phyloP scores from a whole-genome alignment of 2,329 filamentous ascomycete genomes.

The Aspergillus ruber region DNA sequence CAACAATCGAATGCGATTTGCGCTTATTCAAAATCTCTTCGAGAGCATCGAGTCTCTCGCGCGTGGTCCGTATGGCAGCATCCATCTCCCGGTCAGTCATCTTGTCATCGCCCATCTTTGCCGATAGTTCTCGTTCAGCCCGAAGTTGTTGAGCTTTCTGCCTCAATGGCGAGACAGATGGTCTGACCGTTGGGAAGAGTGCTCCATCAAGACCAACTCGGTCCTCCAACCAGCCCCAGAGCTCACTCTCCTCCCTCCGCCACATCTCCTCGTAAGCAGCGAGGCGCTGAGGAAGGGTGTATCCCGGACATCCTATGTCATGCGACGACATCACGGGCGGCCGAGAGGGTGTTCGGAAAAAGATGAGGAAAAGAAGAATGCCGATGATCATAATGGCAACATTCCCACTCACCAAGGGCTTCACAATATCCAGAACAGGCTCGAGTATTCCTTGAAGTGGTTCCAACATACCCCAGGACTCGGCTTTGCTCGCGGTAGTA shows the following conservation, averaged over 20 bases:
- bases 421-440: constrained; percentile 62
- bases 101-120: constrained; percentile 55
- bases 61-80: constrained; percentile 76
- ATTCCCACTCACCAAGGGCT: constrained; percentile 67
- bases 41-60: constrained; percentile 72
- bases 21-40: constrained; percentile 64
- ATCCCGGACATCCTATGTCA: constrained; percentile 33
- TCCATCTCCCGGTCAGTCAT: constrained; percentile 70
- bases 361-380: constrained; percentile 65
- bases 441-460: constrained; percentile 64
- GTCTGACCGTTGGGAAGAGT: constrained; percentile 27
- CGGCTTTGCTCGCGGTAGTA: constrained; percentile 33
- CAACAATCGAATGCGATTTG: constrained; percentile 26
- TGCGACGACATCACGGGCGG: constrained; percentile 30
- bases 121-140: constrained; percentile 45
- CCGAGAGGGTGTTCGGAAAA: constrained; percentile 51
- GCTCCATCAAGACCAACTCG: constrained; percentile 64
- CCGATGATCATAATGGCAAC: constrained; percentile 69
- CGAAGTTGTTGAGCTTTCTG: constrained; percentile 26
- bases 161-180: constrained; percentile 38
- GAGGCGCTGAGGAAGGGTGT: constrained; percentile 57
- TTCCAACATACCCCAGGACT: constrained; percentile 75
- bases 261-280: constrained; percentile 91
- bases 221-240: constrained; percentile 93
- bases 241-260: constrained; percentile 75